phyloP scores from a whole-genome alignment of 306 rosid genomes.

The Prunus padus region DNA sequence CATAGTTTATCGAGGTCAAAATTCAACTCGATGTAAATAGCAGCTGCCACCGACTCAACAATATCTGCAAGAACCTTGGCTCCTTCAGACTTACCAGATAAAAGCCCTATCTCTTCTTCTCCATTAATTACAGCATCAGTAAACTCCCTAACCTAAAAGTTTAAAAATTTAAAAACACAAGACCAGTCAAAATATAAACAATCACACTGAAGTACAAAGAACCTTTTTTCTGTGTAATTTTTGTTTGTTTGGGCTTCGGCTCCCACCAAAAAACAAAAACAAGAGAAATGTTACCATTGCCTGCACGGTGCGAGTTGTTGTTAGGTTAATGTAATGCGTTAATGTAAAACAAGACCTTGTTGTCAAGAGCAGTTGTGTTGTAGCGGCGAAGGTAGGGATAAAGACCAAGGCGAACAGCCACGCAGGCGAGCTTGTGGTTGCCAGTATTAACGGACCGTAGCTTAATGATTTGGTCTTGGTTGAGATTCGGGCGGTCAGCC shows the following conservation, averaged over 20 bases:
- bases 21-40: constrained; percentile 54
- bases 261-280: not conserved
- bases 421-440: constrained; percentile 81
- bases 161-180: not conserved
- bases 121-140: constrained; percentile 27
- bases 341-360: constrained; percentile 39
- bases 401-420: constrained; percentile 51
- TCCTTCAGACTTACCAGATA: constrained; percentile 57
- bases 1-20: constrained; percentile 53
- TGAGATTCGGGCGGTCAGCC: constrained; percentile 39
- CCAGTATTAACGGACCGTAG: constrained; percentile 66
- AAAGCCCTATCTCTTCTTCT: constrained; percentile 29
- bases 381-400: constrained; percentile 44
- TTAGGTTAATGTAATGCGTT: no score
- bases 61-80: constrained; percentile 84
- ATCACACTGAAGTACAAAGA: no score
- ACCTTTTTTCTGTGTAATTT: no score
- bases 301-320: no score
- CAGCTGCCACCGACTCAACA: constrained; percentile 72
- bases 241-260: no score
- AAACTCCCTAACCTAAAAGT: constrained; percentile 48
- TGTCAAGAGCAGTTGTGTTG: constrained; percentile 27
- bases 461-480: constrained; percentile 47
- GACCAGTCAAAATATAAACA: no score
- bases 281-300: no score